Conservation (phyloP, 2,329 filamentous ascomycete genomes). For the Meredithiella fracta region DNA sequence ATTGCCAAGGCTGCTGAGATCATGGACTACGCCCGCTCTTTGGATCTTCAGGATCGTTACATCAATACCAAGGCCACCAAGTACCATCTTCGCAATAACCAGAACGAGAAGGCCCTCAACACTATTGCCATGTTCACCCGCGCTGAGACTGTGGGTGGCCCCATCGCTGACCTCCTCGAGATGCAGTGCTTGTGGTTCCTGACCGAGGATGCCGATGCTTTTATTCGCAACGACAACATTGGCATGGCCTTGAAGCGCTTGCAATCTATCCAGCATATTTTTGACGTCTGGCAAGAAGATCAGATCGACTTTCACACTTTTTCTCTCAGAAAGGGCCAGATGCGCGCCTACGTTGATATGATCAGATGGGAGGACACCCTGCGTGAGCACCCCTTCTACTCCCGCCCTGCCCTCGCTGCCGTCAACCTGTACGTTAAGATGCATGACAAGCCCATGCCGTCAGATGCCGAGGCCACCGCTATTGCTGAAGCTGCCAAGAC, state of each 20-base stretch:
- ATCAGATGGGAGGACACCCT: conserved; percentile 86
- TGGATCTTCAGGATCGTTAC: conserved; percentile 84
- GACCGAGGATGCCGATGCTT: conserved; percentile 85
- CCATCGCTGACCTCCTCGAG: conserved; percentile 78
- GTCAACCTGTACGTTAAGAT: conserved; percentile 66
- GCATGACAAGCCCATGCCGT: conserved; percentile 49
- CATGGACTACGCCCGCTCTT: conserved; percentile 72
- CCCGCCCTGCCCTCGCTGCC: conserved; percentile 64
- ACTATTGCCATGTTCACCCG: conserved; percentile 91
- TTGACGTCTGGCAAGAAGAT: conserved; percentile 95
- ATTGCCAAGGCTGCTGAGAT: conserved; percentile 61
- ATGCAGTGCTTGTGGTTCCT: conserved; percentile 99
- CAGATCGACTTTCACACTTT: conserved; percentile 99
- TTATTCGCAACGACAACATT: conserved; percentile 63
- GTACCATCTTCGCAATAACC: conserved; percentile 84
- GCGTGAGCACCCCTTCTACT: conserved; percentile 85
- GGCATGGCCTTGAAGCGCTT: conserved; percentile 86
- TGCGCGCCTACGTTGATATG: conserved; percentile 91
- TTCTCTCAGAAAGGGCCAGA: conserved; percentile 89
- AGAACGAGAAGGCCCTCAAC: conserved; percentile 69
- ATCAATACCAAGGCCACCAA: conserved; percentile 98
- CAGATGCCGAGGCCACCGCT: conserved; percentile 36
- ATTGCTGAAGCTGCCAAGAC: conserved; percentile 61
- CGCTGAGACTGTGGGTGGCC: conserved; percentile 74
- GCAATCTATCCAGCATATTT: conserved; percentile 75